These are phyloP conservation scores for Raddia distichophylla DNA, from an alignment of 176 grass and related monocot genomes.

Conservation along the genomic window DNA sequence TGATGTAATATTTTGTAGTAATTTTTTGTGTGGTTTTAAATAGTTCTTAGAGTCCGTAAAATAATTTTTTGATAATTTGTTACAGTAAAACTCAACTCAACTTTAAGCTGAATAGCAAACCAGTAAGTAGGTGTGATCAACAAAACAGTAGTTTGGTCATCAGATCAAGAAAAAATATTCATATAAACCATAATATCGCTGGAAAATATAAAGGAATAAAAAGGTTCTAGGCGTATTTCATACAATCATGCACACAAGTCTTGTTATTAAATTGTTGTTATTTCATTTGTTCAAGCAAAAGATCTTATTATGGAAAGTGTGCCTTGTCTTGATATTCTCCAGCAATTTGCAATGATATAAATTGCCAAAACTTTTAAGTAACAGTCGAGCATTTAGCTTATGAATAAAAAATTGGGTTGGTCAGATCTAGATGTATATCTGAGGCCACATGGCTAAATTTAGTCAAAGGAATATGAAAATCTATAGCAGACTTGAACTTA, in stretches of 20 bases:
- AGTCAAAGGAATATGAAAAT: conserved; percentile 3
- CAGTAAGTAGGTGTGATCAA: not conserved
- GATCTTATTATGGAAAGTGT: conserved; percentile 2
- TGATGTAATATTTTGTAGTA: no score
- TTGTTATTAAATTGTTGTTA: conserved; percentile 7
- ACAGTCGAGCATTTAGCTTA: not conserved
- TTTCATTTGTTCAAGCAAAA: not conserved
- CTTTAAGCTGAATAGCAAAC: not conserved
- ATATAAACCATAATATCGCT: not conserved
- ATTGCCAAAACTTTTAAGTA: not conserved
- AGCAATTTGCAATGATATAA: conserved; percentile 16
- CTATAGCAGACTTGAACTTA: conserved; percentile 22
- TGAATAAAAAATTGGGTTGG: not conserved
- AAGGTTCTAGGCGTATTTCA: not conserved
- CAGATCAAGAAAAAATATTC: not conserved
- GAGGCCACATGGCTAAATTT: conserved; percentile 18
- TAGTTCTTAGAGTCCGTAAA: no score
- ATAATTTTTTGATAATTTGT: no score
- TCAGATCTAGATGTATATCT: conserved; percentile 13
- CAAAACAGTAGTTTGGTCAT: not conserved
- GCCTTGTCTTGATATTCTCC: not conserved
- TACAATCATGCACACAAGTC: not conserved
- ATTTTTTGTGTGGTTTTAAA: no score
- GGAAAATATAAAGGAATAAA: not conserved
- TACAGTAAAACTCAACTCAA: no score